A percentile compares a stretch with the other conserved stretches of the same genome.
These are phyloP conservation scores for Globisporangium rhizosaccharum DNA, from an alignment of 352 stramenopile species.

Conservation along the genomic window DNA sequence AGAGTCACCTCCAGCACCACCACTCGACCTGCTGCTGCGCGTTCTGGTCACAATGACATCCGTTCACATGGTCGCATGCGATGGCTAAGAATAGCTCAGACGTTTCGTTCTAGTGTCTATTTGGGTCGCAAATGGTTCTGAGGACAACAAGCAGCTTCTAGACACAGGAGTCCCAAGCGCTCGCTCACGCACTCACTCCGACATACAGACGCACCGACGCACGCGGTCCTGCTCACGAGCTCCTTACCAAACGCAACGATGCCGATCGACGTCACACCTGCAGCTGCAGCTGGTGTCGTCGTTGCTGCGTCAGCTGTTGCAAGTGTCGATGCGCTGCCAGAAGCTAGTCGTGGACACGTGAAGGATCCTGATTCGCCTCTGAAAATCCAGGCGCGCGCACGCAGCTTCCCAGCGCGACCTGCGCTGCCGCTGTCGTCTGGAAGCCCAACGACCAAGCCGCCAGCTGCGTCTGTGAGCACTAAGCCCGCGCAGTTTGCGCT, in stretches of 20 bases:
- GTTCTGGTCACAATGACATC: too few relatives aligned
- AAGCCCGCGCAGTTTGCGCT: slow-evolving; percentile 14
- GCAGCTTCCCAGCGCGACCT: slow-evolving; percentile 10
- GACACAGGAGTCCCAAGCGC: neutral
- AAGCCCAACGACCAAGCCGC: neutral
- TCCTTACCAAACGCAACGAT: neutral
- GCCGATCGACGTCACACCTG: neutral
- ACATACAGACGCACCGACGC: too few relatives aligned
- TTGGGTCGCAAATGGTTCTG: too few relatives aligned
- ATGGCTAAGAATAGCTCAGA: too few relatives aligned
- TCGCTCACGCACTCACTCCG: neutral
- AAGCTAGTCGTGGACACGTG: neutral
- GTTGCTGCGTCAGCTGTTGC: too few relatives aligned
- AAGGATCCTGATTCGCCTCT: slow-evolving; percentile 9
- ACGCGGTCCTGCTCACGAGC: too few relatives aligned
- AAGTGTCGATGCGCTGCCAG: too few relatives aligned
- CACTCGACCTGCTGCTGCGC: too few relatives aligned
- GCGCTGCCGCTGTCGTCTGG: neutral
- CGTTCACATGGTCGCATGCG: too few relatives aligned
- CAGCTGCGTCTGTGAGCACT: neutral
- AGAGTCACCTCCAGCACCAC: too few relatives aligned
- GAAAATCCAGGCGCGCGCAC: slow-evolving; percentile 11
- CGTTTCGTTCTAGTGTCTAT: too few relatives aligned
- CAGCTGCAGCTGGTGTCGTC: neutral
- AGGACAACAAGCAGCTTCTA: too few relatives aligned